Base-by-base conservation (phyloP, 768 basidiomycete species). In the Dioszegia hungarica region DNA sequence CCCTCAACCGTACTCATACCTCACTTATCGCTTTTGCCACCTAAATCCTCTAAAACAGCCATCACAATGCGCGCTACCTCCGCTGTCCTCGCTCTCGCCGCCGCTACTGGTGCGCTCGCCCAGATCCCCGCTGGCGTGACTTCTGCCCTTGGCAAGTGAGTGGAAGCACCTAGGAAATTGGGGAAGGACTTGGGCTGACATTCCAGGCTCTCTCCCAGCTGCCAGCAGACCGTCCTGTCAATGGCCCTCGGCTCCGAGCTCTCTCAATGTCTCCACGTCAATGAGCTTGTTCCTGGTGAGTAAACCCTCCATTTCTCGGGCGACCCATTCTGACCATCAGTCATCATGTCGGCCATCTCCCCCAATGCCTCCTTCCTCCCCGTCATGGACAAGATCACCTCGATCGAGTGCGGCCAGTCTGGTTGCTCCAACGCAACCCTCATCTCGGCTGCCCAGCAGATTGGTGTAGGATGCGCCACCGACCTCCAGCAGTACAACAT, bases 311-410 rank as follows among this genome's bases (percentile, higher is more conserved):
- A 31, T 9, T 44, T 11, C 40, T 52, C 14, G 27, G 62, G 11
- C 15, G 19, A 5, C 5, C 25, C 34, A 12, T 11, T 20, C 45
- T 49, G 34, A 33, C 36, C 17, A 40, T 12, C 37, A 51, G 49
- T 51, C 36, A 20, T 51, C 22, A 51, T 28, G 22, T 51, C 49
- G 3, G 34, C 49, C 22, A 51, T 38, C 49, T 33, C 57, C 19
- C 49, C 60, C 56, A 67, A 70, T 54, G 31, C 52, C 14, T 65
- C 64, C 2, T 47, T 75, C 62, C 54, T 75, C 39, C 62, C 64
- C 10, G 45, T 62, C n/a, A 17, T 75, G 44, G 68, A 72, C 56
- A 45, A 43, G 19, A 68, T 68, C 61, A 54, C 73, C 36, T 28
- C 52, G 28, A 29, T 34, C 22, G 46, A 67, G 38, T 75, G 74